Evolutionary conservation across 306 rosid genomes (phyloP).

Genomic region (Gillenia trifoliata): DNA sequence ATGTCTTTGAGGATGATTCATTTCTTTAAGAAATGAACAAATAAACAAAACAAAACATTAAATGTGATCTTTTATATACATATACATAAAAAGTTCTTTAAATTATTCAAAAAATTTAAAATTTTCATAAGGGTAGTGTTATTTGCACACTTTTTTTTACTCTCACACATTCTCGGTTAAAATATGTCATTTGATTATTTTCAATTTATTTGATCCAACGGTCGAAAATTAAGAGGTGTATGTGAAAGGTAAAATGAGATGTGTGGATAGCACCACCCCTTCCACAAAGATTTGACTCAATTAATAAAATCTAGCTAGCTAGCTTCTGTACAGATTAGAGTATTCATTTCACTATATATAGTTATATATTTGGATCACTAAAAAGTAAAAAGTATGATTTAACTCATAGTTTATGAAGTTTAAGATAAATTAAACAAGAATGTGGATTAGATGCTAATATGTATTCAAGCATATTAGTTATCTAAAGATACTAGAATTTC

Average conservation of each 20-base stretch:
- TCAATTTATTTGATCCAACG: no score
- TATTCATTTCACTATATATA: neutral
- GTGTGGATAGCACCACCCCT: no score
- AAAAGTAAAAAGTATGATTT: neutral
- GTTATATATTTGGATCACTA: neutral
- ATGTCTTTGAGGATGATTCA: slow-evolving; percentile 18
- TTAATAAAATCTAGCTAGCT: no score
- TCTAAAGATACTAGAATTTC: neutral
- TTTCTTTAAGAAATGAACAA: neutral
- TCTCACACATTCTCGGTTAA: no score
- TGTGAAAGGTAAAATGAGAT: no score
- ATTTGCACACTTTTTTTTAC: no score
- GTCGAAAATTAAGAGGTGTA: no score
- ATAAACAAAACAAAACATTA: neutral
- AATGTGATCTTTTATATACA: neutral
- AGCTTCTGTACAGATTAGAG: neutral
- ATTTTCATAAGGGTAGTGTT: no score
- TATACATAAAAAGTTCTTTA: no score
- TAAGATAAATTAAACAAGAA: neutral
- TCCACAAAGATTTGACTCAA: no score
- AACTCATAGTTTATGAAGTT: neutral
- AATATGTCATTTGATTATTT: no score
- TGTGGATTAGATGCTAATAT: neutral
- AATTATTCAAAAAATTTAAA: no score
- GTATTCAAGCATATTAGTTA: neutral